Evolutionary conservation across 176 grass and related monocot species (phyloP).

Genomic region (Cenchrus purpureus): DNA sequence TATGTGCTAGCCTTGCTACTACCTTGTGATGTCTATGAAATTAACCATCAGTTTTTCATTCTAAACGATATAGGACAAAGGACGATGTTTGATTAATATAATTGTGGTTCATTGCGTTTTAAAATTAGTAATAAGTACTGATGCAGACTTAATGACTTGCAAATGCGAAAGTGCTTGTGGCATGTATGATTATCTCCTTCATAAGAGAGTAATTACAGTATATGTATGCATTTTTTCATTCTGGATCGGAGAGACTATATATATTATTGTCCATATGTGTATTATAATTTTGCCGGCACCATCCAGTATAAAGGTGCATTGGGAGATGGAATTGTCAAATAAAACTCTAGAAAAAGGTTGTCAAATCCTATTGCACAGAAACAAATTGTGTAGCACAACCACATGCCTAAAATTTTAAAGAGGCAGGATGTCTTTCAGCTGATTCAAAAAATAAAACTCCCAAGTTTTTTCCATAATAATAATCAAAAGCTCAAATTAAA

Average conservation of each 20-base stretch:
- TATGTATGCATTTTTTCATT: neutral
- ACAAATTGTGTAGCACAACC: neutral
- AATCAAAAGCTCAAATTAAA: neutral
- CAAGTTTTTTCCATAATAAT: neutral
- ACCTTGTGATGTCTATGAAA: neutral
- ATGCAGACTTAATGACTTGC: neutral
- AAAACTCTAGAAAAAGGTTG: neutral
- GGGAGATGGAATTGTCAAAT: neutral
- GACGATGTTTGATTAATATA: neutral
- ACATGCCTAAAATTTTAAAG: neutral
- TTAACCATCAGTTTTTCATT: neutral
- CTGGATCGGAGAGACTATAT: neutral
- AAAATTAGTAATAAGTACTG: neutral
- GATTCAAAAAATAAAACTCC: neutral
- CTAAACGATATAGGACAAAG: neutral
- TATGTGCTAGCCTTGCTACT: neutral
- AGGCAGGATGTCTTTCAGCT: neutral
- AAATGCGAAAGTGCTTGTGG: neutral
- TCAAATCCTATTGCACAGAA: neutral
- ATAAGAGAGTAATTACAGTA: too few relatives aligned
- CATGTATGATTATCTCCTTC: neutral
- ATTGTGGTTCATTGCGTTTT: neutral
- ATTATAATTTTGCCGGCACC: neutral
- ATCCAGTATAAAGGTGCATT: neutral
- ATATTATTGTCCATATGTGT: too few relatives aligned